A percentile compares a stretch with the other conserved stretches of the same genome.
Conservation (phyloP, 495 filamentous ascomycete species). For the Talaromyces adpressus region DNA sequence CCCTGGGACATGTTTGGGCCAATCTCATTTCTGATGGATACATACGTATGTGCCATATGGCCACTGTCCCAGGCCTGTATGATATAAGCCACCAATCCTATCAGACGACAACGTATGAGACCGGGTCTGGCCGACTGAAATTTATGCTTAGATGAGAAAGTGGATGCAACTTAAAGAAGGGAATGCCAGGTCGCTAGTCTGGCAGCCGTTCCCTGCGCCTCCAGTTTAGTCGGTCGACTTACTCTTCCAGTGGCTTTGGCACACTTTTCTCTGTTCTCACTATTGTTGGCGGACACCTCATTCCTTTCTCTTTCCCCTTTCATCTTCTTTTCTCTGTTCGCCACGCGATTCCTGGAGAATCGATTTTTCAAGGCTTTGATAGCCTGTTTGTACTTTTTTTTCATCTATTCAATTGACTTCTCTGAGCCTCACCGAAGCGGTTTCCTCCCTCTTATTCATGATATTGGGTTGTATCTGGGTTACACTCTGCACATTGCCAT, state of each 20-base stretch:
- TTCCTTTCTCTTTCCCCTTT: conserved; percentile 5
- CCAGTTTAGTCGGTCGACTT: neutral
- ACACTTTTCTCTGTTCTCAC: neutral
- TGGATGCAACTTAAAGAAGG: neutral
- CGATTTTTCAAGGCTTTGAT: neutral
- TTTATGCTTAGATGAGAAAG: conserved; percentile 1
- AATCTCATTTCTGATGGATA: neutral
- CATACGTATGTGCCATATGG: neutral
- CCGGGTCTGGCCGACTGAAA: neutral
- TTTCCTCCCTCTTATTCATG: neutral
- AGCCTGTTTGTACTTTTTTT: neutral
- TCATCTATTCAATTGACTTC: neutral
- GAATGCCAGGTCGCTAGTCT: neutral
- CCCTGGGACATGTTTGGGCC: neutral
- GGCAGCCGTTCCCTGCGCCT: neutral
- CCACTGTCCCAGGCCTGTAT: neutral
- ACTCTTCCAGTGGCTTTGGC: neutral
- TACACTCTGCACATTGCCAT: neutral
- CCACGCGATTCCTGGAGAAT: neutral
- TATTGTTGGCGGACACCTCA: neutral
- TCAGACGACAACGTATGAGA: neutral
- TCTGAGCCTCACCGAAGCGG: neutral
- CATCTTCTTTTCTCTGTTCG: conserved; percentile 14
- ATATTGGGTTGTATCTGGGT: neutral
- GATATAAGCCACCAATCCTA: neutral